phyloP scores from a whole-genome alignment of 2,329 filamentous ascomycete genomes.

The Trichoderma sp. region DNA sequence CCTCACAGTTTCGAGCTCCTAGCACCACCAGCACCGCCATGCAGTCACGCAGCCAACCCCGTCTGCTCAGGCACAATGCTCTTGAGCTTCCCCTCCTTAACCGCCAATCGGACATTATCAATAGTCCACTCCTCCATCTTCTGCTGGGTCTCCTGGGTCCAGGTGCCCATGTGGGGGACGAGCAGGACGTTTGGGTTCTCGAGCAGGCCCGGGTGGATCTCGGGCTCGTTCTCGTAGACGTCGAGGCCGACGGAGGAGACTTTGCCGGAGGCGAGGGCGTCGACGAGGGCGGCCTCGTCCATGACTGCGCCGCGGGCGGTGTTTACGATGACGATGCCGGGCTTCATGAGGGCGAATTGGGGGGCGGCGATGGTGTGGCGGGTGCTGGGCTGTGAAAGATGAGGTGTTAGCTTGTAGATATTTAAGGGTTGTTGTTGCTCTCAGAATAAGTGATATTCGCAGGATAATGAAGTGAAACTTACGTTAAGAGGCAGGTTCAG shows the following conservation, averaged over 20 bases:
- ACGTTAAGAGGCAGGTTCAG: slow-evolving; percentile 81
- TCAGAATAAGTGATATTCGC: neutral
- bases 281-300: slow-evolving; percentile 75
- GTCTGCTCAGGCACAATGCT: slow-evolving; percentile 72
- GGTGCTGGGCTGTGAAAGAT: slow-evolving; percentile 56
- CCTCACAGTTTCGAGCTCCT: neutral
- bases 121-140: slow-evolving; percentile 77
- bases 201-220: slow-evolving; percentile 69
- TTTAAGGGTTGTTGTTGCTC: neutral
- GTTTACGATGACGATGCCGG: slow-evolving; percentile 74
- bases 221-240: slow-evolving; percentile 80
- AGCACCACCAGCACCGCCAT: neutral
- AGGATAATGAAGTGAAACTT: slow-evolving; percentile 35
- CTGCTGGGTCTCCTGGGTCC: slow-evolving; percentile 63
- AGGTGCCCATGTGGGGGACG: slow-evolving; percentile 84
- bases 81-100: slow-evolving; percentile 61
- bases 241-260: slow-evolving; percentile 73
- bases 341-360: slow-evolving; percentile 76
- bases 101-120: slow-evolving; percentile 62
- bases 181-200: slow-evolving; percentile 70
- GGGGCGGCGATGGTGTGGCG: slow-evolving; percentile 70
- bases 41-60: slow-evolving; percentile 20
- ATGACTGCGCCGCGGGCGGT: slow-evolving; percentile 81
- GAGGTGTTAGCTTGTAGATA: neutral
- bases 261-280: slow-evolving; percentile 66